Percentiles rank a stretch among this genome's conserved stretches.
phyloP scores from a whole-genome alignment of 2,329 filamentous ascomycete species.

The Rutstroemia sp. region DNA sequence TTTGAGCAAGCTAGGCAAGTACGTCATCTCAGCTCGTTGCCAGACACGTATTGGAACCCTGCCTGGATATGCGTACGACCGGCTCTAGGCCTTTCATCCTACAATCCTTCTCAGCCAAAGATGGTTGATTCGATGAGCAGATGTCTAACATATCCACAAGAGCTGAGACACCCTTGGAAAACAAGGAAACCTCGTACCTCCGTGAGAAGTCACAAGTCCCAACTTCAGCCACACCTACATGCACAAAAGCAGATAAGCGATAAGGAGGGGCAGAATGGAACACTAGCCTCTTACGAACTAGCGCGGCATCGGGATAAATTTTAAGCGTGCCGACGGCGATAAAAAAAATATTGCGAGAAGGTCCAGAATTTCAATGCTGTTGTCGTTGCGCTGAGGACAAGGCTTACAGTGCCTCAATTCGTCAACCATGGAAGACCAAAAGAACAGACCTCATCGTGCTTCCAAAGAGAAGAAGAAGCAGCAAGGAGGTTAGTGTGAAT shows the following conservation, averaged over 20 bases:
- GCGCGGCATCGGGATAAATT: background rate
- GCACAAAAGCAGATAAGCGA: background rate
- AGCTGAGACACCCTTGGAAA: background rate
- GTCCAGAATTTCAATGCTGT: background rate
- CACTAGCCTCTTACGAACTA: background rate
- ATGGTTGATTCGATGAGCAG: background rate
- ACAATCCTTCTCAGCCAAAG: background rate
- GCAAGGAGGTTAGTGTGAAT: conserved; percentile 45
- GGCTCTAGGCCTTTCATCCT: background rate
- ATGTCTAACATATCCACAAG: background rate
- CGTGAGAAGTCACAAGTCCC: background rate
- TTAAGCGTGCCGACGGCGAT: background rate
- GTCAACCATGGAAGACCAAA: conserved; percentile 67
- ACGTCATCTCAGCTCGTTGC: background rate
- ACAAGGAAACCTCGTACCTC: background rate
- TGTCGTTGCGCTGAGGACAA: background rate
- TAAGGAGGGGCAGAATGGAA: background rate
- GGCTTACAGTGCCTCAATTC: background rate
- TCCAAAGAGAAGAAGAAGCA: conserved; percentile 83
- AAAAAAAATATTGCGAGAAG: background rate
- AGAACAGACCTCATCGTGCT: conserved; percentile 78
- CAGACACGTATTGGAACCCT: background rate
- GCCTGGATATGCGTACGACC: background rate
- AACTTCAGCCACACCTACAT: background rate
- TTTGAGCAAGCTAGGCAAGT: background rate